Conservation (phyloP, 768 basidiomycete species). For the Termitomyces sp. region DNA sequence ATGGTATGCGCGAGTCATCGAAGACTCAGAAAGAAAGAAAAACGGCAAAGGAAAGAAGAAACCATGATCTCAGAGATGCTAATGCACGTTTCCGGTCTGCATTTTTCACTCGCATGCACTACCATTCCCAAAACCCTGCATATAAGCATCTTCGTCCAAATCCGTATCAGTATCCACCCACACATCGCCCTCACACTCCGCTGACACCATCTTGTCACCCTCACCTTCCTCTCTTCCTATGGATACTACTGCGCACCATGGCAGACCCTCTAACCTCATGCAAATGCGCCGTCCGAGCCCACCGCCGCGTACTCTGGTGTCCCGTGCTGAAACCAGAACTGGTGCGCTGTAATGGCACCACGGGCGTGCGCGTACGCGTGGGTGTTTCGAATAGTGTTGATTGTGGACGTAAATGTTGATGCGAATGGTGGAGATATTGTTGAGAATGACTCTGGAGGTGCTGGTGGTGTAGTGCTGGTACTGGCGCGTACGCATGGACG, state of each 20-base stretch:
- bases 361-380: conserved; percentile 28
- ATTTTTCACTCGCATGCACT: background rate
- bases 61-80: background rate
- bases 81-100: background rate
- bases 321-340: background rate
- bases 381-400: conserved; percentile 23
- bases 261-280: conserved; percentile 49
- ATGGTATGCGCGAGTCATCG: background rate
- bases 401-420: background rate
- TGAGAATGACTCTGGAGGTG: background rate
- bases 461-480: too few relatives aligned
- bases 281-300: conserved; percentile 67
- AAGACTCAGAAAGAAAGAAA: background rate
- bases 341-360: conserved; percentile 14
- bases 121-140: background rate
- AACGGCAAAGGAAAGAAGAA: too few relatives aligned
- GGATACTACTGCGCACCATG: background rate
- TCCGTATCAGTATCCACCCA: conserved; percentile 22
- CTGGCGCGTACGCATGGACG: conserved; percentile 26
- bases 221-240: background rate
- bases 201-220: background rate
- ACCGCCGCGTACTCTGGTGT: conserved; percentile 49
- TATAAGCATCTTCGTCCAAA: conserved; percentile 8
- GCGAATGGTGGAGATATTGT: background rate
- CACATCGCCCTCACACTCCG: conserved; percentile 13